phyloP scores from a whole-genome alignment of 2,329 filamentous ascomycete species.

The Allantophomopsis cytisporea region DNA sequence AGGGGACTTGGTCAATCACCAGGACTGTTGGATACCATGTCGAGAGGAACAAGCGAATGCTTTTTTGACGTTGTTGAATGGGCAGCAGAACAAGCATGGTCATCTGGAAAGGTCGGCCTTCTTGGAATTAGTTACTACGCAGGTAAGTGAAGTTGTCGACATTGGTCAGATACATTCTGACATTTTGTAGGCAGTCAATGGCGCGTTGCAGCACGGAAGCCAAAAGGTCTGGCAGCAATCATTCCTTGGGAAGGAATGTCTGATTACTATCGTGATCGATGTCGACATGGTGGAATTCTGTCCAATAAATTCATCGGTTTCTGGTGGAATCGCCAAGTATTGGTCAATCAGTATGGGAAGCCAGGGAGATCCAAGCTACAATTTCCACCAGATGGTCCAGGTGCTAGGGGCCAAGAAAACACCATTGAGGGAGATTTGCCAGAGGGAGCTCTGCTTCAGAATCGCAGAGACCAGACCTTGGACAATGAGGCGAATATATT shows the following conservation, averaged over 20 bases:
- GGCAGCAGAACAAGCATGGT: constrained; percentile 34
- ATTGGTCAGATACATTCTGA: constrained; percentile 3
- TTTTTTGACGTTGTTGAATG: constrained; percentile 38
- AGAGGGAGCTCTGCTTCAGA: constrained; percentile 26
- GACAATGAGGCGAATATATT: constrained; percentile 37
- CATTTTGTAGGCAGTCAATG: constrained; percentile 26
- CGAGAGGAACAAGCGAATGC: constrained; percentile 31
- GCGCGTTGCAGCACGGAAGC: constrained; percentile 35
- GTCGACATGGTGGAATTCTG: constrained; percentile 47
- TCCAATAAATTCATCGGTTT: constrained; percentile 44
- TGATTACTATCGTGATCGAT: constrained; percentile 42
- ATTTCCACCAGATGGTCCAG: constrained; percentile 13
- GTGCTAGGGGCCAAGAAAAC: constrained; percentile 18
- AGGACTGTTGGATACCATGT: constrained; percentile 38
- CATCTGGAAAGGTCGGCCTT: constrained; percentile 32
- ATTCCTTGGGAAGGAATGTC: constrained; percentile 43
- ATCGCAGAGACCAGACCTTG: constrained; percentile 24
- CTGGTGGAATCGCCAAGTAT: constrained; percentile 56
- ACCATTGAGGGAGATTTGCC: constrained; percentile 45
- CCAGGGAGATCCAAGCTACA: constrained; percentile 27
- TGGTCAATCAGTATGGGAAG: constrained; percentile 55
- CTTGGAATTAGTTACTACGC: constrained; percentile 38
- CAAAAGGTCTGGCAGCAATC: constrained; percentile 34
- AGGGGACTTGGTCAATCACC: constrained; percentile 35
- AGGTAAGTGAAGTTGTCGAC: constrained; percentile 10